Evolutionary conservation across 1,284 basidiomycete genomes (phyloP).

Genomic region (Ceratobasidium sp.): DNA sequence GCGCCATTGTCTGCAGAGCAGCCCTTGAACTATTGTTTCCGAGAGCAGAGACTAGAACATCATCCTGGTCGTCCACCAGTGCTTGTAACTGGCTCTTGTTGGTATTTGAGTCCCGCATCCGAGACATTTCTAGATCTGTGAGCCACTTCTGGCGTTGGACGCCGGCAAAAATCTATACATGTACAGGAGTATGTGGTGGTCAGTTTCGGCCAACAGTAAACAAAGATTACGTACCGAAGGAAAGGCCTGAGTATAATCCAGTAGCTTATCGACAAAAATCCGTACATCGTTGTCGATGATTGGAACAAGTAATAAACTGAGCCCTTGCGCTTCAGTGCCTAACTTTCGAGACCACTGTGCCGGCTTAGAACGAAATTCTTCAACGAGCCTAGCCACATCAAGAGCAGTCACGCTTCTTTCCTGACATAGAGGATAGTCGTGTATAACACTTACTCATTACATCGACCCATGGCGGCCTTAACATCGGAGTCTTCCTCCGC

Average conservation of each 20-base stretch:
- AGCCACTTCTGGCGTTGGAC: conserved; percentile 17
- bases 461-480: background rate
- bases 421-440: background rate
- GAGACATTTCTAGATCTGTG: conserved; percentile 12
- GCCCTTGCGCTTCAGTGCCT: background rate
- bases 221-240: background rate
- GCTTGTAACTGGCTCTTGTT: conserved; percentile 20
- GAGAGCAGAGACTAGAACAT: background rate
- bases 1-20: background rate
- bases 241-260: background rate
- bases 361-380: background rate
- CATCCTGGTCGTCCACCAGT: conserved; percentile 15
- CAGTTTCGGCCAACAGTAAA: background rate
- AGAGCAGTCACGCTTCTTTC: background rate
- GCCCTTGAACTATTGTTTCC: background rate
- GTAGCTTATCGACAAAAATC: background rate
- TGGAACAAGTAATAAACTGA: background rate
- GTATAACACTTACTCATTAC: background rate
- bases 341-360: background rate
- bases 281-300: background rate
- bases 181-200: background rate
- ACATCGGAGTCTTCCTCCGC: conserved; percentile 20
- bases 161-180: conserved; percentile 8
- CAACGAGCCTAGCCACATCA: background rate
- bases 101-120: background rate